phyloP scores from a whole-genome alignment of 2,329 filamentous ascomycete species.

The Hymenoscyphus fraxineus region DNA sequence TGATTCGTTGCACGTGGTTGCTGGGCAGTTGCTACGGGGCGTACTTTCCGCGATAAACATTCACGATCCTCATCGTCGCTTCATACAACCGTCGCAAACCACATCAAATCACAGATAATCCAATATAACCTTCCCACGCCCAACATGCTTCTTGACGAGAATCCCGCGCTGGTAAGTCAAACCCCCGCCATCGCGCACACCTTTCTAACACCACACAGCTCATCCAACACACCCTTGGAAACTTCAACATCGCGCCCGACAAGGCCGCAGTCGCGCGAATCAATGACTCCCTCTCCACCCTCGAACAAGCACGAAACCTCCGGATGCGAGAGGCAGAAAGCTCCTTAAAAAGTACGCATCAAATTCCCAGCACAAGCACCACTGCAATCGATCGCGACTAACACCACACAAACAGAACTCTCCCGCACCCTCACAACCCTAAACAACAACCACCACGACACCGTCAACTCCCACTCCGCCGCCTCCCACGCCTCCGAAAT shows the following conservation, averaged over 20 bases:
- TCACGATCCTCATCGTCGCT: background rate
- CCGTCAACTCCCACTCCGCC: conserved; percentile 69
- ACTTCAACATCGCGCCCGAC: conserved; percentile 93
- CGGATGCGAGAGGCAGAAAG: conserved; percentile 68
- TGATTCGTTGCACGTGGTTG: background rate
- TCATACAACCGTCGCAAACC: background rate
- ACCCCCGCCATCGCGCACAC: conserved; percentile 2
- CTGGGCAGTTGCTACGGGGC: background rate
- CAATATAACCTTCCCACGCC: background rate
- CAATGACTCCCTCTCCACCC: conserved; percentile 73
- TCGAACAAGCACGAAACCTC: conserved; percentile 79
- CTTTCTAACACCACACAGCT: conserved; percentile 51
- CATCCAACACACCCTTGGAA: conserved; percentile 84
- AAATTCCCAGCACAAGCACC: background rate
- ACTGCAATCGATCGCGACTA: conserved; percentile 23
- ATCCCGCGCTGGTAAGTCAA: conserved; percentile 71
- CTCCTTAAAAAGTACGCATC: conserved; percentile 53
- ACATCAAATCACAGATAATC: background rate
- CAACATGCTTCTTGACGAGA: conserved; percentile 91
- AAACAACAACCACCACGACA: conserved; percentile 71
- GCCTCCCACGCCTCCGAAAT: conserved; percentile 80
- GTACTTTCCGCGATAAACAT: background rate
- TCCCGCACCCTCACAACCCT: conserved; percentile 73
- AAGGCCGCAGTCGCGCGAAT: conserved; percentile 80
- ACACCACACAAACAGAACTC: conserved; percentile 46